These are phyloP conservation scores for Fusarium robinianum DNA, from an alignment of 2,329 filamentous ascomycete genomes.

Conservation along the genomic window DNA sequence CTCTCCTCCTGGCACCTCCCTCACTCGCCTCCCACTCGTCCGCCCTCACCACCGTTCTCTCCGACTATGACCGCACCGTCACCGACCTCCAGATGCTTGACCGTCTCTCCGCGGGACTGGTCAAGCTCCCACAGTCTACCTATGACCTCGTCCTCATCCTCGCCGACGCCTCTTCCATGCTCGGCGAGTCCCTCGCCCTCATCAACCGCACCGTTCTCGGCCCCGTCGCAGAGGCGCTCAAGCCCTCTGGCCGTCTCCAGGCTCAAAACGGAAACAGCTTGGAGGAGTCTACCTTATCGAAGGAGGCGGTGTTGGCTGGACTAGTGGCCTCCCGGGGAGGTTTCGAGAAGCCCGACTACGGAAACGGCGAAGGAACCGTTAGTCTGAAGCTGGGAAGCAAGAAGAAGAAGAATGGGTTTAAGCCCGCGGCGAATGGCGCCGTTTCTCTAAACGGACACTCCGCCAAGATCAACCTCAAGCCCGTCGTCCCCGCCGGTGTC, in stretches of 20 bases:
- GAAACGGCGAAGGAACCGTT: constrained; percentile 61
- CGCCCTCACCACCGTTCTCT: constrained; percentile 71
- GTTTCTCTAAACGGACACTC: constrained; percentile 41
- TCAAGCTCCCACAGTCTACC: constrained; percentile 72
- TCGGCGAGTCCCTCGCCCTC: constrained; percentile 66
- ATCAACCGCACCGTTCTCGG: constrained; percentile 70
- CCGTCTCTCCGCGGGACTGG: constrained; percentile 80
- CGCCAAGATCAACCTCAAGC: constrained; percentile 46
- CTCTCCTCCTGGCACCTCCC: constrained; percentile 85
- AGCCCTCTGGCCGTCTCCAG: constrained; percentile 67
- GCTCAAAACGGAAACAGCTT: constrained; percentile 71
- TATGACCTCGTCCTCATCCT: constrained; percentile 88
- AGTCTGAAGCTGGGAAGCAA: constrained; percentile 50
- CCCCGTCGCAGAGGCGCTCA: constrained; percentile 71
- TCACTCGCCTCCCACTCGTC: constrained; percentile 86
- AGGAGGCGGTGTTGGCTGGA: constrained; percentile 83
- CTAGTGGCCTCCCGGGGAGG: constrained; percentile 66
- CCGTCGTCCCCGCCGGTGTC: constrained; percentile 58
- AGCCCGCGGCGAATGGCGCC: constrained; percentile 28
- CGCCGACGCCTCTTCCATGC: constrained; percentile 72
- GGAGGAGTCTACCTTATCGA: constrained; percentile 46
- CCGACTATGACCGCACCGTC: constrained; percentile 71
- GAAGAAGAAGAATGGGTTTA: constrained; percentile 41
- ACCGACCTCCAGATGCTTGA: constrained; percentile 99
- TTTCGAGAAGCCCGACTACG: constrained; percentile 74